Evolutionary conservation across 805 yeast species (phyloP).

Genomic region (Teunomyces barrocoloradensis): DNA sequence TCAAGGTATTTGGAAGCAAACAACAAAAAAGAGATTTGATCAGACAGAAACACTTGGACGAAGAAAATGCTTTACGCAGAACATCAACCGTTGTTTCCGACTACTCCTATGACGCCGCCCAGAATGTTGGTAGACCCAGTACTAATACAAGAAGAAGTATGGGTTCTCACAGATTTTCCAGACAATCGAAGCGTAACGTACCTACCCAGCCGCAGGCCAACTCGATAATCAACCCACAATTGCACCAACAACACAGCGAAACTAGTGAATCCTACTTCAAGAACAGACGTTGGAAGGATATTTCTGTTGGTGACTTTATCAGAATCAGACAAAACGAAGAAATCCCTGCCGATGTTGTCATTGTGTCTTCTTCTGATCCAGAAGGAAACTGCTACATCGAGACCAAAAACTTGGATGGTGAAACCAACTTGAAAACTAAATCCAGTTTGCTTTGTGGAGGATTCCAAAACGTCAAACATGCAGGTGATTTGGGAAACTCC

Average conservation of each 20-base stretch:
- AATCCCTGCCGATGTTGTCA: slow-evolving; percentile 71
- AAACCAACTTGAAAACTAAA: slow-evolving; percentile 45
- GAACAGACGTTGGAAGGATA: slow-evolving; percentile 58
- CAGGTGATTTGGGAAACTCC: slow-evolving; percentile 57
- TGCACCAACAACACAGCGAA: slow-evolving; percentile 10
- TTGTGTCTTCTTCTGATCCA: slow-evolving; percentile 62
- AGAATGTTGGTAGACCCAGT: slow-evolving; percentile 8
- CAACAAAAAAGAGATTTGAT: slow-evolving; percentile 22
- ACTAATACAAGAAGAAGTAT: slow-evolving; percentile 1
- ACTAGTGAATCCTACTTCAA: slow-evolving; percentile 8
- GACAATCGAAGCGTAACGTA: slow-evolving; percentile 1
- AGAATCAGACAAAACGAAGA: slow-evolving; percentile 73
- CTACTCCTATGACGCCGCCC: slow-evolving; percentile 15
- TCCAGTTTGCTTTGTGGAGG: slow-evolving; percentile 54
- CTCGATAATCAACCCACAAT: slow-evolving; percentile 19
- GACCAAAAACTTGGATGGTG: slow-evolving; percentile 79
- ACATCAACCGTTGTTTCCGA: slow-evolving; percentile 39
- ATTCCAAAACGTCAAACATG: slow-evolving; percentile 44
- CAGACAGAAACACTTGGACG: slow-evolving; percentile 21
- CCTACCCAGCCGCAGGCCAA: slow-evolving; percentile 14
- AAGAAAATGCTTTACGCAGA: slow-evolving; percentile 31
- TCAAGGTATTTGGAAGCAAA: slow-evolving; percentile 25
- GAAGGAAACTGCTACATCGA: slow-evolving; percentile 75
- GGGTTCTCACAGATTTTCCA: slow-evolving; percentile 1
- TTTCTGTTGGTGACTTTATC: slow-evolving; percentile 70